phyloP scores from a whole-genome alignment of 2,329 filamentous ascomycete genomes.

The Arthrobotrys sinensis region DNA sequence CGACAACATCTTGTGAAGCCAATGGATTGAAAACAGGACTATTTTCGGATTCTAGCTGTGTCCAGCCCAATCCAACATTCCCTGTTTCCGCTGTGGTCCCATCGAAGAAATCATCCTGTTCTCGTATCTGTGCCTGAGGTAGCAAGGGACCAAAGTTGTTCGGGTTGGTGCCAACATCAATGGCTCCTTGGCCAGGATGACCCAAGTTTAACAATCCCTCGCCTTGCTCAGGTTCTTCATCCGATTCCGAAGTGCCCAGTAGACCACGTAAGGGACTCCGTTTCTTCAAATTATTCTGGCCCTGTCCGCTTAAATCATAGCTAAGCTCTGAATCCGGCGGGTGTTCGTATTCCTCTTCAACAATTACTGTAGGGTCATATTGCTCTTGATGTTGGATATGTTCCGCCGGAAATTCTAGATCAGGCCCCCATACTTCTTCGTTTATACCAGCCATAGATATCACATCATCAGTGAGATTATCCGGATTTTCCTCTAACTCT shows the following conservation, averaged over 20 bases:
- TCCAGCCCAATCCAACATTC: not conserved
- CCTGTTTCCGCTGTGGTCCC: not conserved
- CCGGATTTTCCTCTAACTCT: not conserved
- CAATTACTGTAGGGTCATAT: conserved; percentile 1
- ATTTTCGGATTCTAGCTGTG: not conserved
- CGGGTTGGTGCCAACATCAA: not conserved
- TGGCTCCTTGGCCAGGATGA: not conserved
- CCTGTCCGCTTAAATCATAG: not conserved
- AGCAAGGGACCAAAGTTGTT: not conserved
- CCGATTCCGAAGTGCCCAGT: not conserved
- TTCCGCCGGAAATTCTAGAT: not conserved
- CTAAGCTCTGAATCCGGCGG: not conserved
- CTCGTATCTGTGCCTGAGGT: not conserved
- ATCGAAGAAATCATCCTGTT: conserved; percentile 6
- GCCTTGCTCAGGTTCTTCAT: not conserved
- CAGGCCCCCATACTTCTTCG: not conserved
- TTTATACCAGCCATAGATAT: not conserved
- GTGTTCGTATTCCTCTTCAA: conserved; percentile 7
- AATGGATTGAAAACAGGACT: not conserved
- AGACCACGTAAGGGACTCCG: conserved; percentile 1
- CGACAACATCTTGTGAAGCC: conserved; percentile 1
- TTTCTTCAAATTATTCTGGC: conserved; percentile 16
- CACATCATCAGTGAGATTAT: not conserved
- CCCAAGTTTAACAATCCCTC: not conserved
- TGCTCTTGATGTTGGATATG: not conserved